Base-by-base conservation (phyloP, 2,329 filamentous ascomycete genomes). In the Conoideocrella luteorostrata region DNA sequence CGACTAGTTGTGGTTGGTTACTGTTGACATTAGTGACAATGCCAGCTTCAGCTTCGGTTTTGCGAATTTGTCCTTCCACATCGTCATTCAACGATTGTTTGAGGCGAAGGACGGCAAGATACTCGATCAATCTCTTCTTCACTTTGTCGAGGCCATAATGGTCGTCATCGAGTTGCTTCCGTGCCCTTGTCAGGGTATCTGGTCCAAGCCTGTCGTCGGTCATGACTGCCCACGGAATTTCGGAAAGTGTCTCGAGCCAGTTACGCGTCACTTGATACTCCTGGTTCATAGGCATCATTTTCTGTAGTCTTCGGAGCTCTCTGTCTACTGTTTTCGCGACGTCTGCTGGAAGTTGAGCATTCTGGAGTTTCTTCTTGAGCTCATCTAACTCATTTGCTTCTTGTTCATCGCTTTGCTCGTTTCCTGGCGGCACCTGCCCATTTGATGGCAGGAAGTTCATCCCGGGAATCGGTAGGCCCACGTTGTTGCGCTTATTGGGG, bases 111-210 rank as follows among this genome's bases (percentile, higher is more conserved):
- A 98, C 93, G 3, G 93, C 94, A 34, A 98, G 74, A 59, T 98
- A 98, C 63, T 97, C 94, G 5, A 98, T 75, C 18, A 98, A 67
- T 34, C 93, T 78, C 75, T 95, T 96, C 78, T 98, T 98, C 59
- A 98, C 91, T 65, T 91, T 94, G 49, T 97, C 89, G 12, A 98
- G 71, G 0, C 93, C 93, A 55, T 97, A 97, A 63, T 98, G 93
- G 59, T 98, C 93, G 50, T 94, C 84, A 56, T 98, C 89, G 5
- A 98, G 77, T 63, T 97, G 93, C 66, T 89, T 87, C 43, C 88
- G 81, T 6, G 93, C 93, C 53, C 77, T 78, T 46, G 77, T 74
- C 45, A 97, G 64, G 0, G 90, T 96, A 9, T 88, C 84, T 0
- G 80, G 77, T 7, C 90, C 88, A 3, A 98, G 77, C 24, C 88